Base-by-base conservation (phyloP, 345 rosid genomes). In the Trapa bicornis region DNA sequence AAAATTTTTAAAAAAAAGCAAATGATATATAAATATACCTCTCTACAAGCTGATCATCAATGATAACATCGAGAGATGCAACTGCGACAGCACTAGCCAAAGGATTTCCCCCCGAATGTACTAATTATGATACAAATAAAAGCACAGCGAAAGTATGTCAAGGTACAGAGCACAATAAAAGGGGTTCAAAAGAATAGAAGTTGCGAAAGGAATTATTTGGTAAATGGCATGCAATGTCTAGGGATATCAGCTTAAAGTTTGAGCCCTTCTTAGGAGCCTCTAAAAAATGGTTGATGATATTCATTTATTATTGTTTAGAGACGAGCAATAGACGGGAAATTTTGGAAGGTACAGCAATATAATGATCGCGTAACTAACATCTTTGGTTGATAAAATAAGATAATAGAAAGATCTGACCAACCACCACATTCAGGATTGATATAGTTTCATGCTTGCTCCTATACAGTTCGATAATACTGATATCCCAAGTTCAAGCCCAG, bases 51-150 rank as follows among this genome's bases (percentile, higher is more conserved):
- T 79, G 81, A 71, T 90, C 99, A 65, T 86, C 87, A 67, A 73
- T 81, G 62, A 91, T 80, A 39, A 91, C 97, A 57, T 91, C 89
- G 57, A 94, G 80, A 32, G 98, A 78, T 63, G 97, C 95, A 76
- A 93, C 78, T 65, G 97, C 91, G 67, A 90, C 97, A 47, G 91
- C 89, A 86, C 97, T 91, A 66, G 96, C 97, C 83, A 94, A 79
- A 77, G 96, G 91, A 80, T 91, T 94, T 43, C 97, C 99, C 99
- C 7, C 97, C 96, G 65, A 94, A 94, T 69, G 99, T 94, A 83
- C 99, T 91, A 83, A 58, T 37, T 8, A 58, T 9, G 37, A 58
- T 58, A 58, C 38, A 35, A 58, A 35, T 1, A 58, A 58, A 58
- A 8, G 33, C 6, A 37, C 33, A 37, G n/a, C 29, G 37, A 3